These are phyloP conservation scores for Verruconis gallopava DNA, from an alignment of 2,329 filamentous ascomycete species.

Conservation along the genomic window DNA sequence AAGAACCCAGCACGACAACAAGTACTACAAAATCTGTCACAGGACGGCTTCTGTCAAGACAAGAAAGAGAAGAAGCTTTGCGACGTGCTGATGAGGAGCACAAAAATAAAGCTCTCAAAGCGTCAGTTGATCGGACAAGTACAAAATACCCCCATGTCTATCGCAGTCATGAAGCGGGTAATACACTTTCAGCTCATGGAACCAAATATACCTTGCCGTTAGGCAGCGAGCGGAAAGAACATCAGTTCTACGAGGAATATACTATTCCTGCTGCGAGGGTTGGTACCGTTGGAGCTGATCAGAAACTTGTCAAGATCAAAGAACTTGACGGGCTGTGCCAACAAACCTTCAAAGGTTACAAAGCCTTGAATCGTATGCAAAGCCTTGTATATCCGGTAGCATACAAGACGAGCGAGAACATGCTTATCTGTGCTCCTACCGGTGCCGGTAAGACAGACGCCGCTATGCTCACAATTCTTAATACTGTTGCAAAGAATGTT, in stretches of 20 bases:
- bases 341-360: conserved; percentile 90
- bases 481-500: conserved; percentile 77
- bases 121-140: conserved; percentile 56
- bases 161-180: conserved; percentile 68
- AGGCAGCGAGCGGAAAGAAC: conserved; percentile 58
- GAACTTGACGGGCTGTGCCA: conserved; percentile 82
- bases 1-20: conserved; percentile 18
- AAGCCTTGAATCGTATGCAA: conserved; percentile 92
- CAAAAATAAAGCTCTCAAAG: conserved; percentile 60
- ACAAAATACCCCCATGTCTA: conserved; percentile 90
- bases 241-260: conserved; percentile 79
- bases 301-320: conserved; percentile 63
- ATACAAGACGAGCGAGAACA: conserved; percentile 93
- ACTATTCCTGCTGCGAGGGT: conserved; percentile 71
- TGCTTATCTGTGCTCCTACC: conserved; percentile 95
- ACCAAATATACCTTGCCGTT: conserved; percentile 70
- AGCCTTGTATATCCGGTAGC: conserved; percentile 91
- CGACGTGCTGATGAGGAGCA: conserved; percentile 67
- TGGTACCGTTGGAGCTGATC: conserved; percentile 57
- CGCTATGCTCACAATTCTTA: conserved; percentile 90
- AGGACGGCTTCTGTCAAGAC: conserved; percentile 54
- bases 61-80: conserved; percentile 68
- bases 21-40: conserved; percentile 33
- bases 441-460: conserved; percentile 98
- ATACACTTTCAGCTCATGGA: conserved; percentile 67